Base-by-base conservation (phyloP, 2,329 filamentous ascomycete genomes). In the Huntiella moniliformis region DNA sequence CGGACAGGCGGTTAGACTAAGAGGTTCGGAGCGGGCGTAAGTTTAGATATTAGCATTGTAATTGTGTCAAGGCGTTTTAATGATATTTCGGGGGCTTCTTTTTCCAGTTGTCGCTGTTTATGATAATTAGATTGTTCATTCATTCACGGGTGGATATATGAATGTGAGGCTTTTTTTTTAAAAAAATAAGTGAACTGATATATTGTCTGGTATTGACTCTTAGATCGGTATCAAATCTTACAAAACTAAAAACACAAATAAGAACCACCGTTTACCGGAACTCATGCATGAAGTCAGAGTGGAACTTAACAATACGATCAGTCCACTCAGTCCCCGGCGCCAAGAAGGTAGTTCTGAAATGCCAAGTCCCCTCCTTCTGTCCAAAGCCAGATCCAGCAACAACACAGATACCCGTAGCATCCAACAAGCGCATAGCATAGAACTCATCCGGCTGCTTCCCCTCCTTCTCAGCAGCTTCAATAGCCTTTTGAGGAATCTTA, bases 251-350 rank as follows among this genome's bases (percentile, higher is more conserved):
- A 36, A 36, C 5, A 36, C 12, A 4, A n/a, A 11, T 11, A 36
- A 16, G 8, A 36, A 5, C 4, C 2, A 31, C 13, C 13, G 13
- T 42, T 56, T 56, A 74, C 54, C 66, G 62, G 60, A 73, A 95
- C 71, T 94, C 74, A 43, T 81, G 72, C 77, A 96, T 82, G 57
- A 98, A 98, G 51, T 82, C 77, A 62, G 77, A 67, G 67, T 98
- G 91, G 66, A 98, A 98, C 63, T 84, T 82, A 54, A 80, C 74
- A 54, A 96, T 85, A 53, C 79, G 73, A 42, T 79, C 77, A 5
- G 92, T 79, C 91, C 91, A 98, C 55, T 94, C 87, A 1, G 88
- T 96, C 11, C 91, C 91, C 1, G 91, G 91, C 0, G 91, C 88
- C 36, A 98, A 67, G 71, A 98, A 98, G 1, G 91, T 98, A 3